Evolutionary conservation across 306 rosid species (phyloP), one percentile per base, ranked within the genome.

Genomic region (Trifolium repens): DNA sequence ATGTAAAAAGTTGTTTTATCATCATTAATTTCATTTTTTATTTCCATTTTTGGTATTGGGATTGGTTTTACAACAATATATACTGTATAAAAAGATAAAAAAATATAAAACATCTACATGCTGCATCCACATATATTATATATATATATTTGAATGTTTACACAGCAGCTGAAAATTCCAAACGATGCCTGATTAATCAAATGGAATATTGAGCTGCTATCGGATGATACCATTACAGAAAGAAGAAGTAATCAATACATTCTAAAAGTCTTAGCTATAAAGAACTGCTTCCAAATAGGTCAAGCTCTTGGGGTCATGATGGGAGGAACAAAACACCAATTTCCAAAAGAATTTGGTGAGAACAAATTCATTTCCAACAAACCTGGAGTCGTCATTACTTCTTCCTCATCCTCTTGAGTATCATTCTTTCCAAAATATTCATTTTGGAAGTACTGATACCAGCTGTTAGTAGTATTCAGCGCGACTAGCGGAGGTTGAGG

Each of bases 261-360:
- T 53, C 59, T 17, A 53, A 53, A 17, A 8, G 12, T 9, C 59
- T 11, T 53, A 54, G 32, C 60, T 9, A 37, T 37, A 9, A 54
- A 54, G 32, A 54, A 9, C 32, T 9, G 32, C 14, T 54, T 17
- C 60, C 5, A 8, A 55, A 9, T 34, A 22, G 6, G 22, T 69
- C n/a, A 72, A 78, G 63, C 78, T 55, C 75, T 83, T 2, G 92
- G 96, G 71, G 91, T 87, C 24, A 39, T 65, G 57, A 84, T n/a
- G 22, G 75, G 80, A 44, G 90, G 88, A 72, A 76, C 74, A 47
- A 81, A 85, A 52, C 64, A 81, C 83, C 84, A 86, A 55, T 62
- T 65, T 67, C 79, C 64, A 59, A 3, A 80, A 49, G 76, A 74
- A 40, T 91, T 81, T 71, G 92, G 86, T 1, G 94, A 79, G 13